Conservation (phyloP, 257 asterid species). For the Knoxia roxburghii region DNA sequence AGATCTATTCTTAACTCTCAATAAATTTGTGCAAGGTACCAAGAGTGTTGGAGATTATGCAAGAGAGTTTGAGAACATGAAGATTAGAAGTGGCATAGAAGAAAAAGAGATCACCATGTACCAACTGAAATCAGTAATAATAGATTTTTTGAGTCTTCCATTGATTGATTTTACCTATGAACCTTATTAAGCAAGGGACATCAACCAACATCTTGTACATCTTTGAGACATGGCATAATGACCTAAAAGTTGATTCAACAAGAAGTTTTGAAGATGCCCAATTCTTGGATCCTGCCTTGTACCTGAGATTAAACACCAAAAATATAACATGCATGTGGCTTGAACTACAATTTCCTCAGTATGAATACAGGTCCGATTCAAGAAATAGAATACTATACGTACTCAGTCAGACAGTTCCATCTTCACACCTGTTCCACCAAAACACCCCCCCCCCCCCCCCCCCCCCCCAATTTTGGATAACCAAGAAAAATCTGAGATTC, state of each 20-base stretch:
- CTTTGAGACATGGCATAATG: slow-evolving; percentile 65
- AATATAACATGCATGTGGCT: not conserved
- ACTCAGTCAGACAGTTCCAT: slow-evolving; percentile 93
- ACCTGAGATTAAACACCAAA: slow-evolving; percentile 44
- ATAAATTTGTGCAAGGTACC: no score
- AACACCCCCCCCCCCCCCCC: no score
- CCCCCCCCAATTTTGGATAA: slow-evolving; percentile 51
- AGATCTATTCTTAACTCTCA: no score
- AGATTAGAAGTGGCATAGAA: no score
- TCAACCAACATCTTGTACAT: slow-evolving; percentile 40
- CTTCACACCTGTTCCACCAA: slow-evolving; percentile 99
- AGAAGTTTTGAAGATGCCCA: slow-evolving; percentile 81
- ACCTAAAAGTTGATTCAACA: slow-evolving; percentile 93
- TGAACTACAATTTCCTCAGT: not conserved
- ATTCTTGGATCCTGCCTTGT: slow-evolving; percentile 45
- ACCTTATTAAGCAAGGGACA: slow-evolving; percentile 29
- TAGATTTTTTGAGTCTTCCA: slow-evolving; percentile 40
- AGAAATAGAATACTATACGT: slow-evolving; percentile 37
- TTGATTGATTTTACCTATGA: slow-evolving; percentile 23
- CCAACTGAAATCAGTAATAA: slow-evolving; percentile 82
- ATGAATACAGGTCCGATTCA: not conserved
- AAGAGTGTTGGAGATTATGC: no score
- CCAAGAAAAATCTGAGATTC: slow-evolving; percentile 27
- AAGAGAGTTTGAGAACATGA: no score
- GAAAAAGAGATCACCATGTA: no score